Base-by-base conservation (phyloP, 768 basidiomycete genomes). In the Russula compacta region DNA sequence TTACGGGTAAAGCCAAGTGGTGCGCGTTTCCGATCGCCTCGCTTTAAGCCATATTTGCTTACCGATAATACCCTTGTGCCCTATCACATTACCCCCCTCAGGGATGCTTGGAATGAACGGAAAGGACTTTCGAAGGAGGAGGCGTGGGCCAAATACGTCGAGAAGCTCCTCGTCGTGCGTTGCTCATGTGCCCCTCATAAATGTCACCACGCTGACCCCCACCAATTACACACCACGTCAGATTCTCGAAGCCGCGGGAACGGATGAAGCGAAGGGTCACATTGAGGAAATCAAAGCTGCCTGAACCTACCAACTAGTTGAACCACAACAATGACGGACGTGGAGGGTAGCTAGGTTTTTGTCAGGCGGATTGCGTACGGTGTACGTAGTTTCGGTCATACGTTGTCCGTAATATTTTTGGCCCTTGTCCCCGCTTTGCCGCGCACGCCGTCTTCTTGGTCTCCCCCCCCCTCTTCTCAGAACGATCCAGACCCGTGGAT, bases 1-100 rank as follows among this genome's bases (percentile, higher is more conserved):
- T 97, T 69, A 74, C 76, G 21, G 95, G 87, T 66, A 94, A 89
- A 75, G 86, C 84, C 65, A 98, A 98, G 79, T 95, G 93, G 92
- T 92, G 74, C 66, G 74, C 64, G 35, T 36, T 19, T 5, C 35
- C 44, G 53, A 57, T 51, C 39, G 39, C 32, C 35, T 52, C 49
- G 53, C 44, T 55, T 55, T 60, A 55, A 60, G 62, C 38, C 57
- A 54, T 24, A 38, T 51, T 43, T 50, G 40, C 42, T 46, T 36
- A 40, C 48, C 14, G 43, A 40, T 19, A 32, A 35, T 24, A 39
- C 19, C 56, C 50, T 44, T 11, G 15, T 4, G 19, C 35, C 40
- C 44, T 12, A 15, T 46, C 50, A n/a, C 10, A 7, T 58, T 49
- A 1, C 29, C 21, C 8, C 15, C 24, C 49, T 19, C 68, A 94